phyloP scores from a whole-genome alignment of 306 rosid genomes.

The Acmispon strigosus region DNA sequence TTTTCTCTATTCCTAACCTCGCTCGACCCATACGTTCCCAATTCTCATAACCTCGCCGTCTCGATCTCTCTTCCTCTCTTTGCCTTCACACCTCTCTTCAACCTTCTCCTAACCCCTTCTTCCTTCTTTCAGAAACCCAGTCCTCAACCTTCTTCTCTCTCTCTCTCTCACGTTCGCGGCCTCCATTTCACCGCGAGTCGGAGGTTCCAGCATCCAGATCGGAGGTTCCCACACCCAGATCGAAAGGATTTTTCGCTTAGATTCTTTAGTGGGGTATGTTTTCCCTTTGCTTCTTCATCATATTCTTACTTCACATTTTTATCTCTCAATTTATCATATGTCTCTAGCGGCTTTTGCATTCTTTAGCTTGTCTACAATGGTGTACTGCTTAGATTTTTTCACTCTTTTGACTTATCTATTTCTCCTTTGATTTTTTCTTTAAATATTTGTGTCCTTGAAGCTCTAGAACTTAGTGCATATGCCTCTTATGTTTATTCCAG shows the following conservation, averaged over 20 bases:
- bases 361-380: not conserved
- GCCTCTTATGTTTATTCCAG: slow-evolving; percentile 27
- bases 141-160: too few relatives aligned
- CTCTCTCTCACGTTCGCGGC: too few relatives aligned
- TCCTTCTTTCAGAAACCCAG: too few relatives aligned
- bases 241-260: not conserved
- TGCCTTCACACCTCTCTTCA: too few relatives aligned
- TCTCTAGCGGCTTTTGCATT: slow-evolving; percentile 7
- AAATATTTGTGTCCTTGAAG: not conserved
- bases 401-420: not conserved
- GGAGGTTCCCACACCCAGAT: too few relatives aligned
- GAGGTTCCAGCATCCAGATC: too few relatives aligned
- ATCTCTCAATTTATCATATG: not conserved
- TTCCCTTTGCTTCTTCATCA: not conserved
- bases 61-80: too few relatives aligned
- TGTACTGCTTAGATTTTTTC: not conserved
- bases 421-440: not conserved
- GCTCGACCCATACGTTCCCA: too few relatives aligned
- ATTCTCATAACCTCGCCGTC: too few relatives aligned
- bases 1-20: too few relatives aligned
- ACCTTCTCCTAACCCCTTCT: too few relatives aligned
- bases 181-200: too few relatives aligned
- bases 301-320: not conserved
- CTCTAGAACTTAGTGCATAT: slow-evolving; percentile 5
- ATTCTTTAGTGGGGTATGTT: not conserved